Evolutionary conservation across 2,329 filamentous ascomycete genomes (phyloP).

Genomic region (Alternaria rosae): DNA sequence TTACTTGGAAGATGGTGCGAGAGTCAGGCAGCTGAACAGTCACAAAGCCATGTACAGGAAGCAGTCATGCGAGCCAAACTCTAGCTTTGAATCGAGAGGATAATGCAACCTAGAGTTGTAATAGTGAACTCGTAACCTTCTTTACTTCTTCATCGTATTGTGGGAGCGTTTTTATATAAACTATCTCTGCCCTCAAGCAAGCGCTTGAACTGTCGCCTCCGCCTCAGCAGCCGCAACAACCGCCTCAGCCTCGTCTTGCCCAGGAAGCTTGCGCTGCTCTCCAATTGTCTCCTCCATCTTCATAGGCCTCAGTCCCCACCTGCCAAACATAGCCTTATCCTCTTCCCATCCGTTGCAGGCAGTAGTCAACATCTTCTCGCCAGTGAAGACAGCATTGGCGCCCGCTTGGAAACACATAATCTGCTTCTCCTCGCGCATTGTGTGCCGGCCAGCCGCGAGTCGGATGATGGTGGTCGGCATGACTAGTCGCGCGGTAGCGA

Average conservation of each 20-base stretch:
- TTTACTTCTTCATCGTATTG: background rate
- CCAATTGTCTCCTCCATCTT: constrained; percentile 46
- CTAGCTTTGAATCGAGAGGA: background rate
- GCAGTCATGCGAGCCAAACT: constrained; percentile 2
- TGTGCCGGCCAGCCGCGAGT: constrained; percentile 83
- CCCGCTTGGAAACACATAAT: constrained; percentile 88
- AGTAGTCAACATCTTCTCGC: constrained; percentile 94
- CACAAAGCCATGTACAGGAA: background rate
- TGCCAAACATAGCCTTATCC: constrained; percentile 81
- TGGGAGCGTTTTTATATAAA: background rate
- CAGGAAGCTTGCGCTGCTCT: constrained; percentile 34
- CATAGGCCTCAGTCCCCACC: constrained; percentile 86
- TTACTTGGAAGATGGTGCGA: constrained; percentile 44
- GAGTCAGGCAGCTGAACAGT: background rate
- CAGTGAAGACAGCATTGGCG: constrained; percentile 93
- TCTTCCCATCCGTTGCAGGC: constrained; percentile 92
- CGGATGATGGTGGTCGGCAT: constrained; percentile 88
- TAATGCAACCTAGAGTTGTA: too few species aligned
- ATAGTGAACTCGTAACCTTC: too few species aligned
- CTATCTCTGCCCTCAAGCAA: background rate
- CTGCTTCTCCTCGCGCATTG: constrained; percentile 87
- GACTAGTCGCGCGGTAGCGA: constrained; percentile 81
- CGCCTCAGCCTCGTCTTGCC: constrained; percentile 16
- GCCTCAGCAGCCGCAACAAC: constrained; percentile 20
- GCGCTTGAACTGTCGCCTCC: constrained; percentile 8